Evolutionary conservation across 2,329 filamentous ascomycete genomes (phyloP).

Genomic region (Magnaporthales sp.): DNA sequence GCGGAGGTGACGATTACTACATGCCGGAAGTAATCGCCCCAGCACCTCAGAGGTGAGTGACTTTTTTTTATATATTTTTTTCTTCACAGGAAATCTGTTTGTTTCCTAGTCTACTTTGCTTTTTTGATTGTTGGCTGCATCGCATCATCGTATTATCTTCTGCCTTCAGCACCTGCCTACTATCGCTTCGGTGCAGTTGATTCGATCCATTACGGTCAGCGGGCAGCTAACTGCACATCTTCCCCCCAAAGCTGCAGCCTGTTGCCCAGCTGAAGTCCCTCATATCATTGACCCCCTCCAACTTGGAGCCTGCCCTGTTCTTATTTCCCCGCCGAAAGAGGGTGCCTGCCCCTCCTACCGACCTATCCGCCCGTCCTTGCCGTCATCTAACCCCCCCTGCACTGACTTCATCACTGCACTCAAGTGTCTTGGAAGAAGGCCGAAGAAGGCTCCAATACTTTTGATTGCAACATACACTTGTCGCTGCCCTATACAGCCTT

Average conservation of each 20-base stretch:
- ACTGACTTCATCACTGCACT: neutral
- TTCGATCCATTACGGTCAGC: neutral
- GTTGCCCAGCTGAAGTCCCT: neutral
- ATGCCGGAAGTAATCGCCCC: constrained; percentile 50
- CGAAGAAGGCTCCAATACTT: neutral
- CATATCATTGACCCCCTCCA: neutral
- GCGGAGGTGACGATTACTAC: constrained; percentile 47
- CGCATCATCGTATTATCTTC: neutral
- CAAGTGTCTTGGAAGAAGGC: neutral
- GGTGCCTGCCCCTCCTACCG: neutral
- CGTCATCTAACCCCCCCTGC: neutral
- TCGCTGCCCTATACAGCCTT: neutral
- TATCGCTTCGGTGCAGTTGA: neutral
- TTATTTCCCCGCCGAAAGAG: constrained; percentile 2
- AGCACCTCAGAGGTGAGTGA: constrained; percentile 42
- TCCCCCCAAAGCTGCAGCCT: neutral
- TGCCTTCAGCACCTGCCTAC: neutral
- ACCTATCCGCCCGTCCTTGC: neutral
- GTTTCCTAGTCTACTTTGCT: neutral
- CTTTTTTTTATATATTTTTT: neutral
- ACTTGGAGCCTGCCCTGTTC: neutral
- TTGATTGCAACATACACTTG: neutral
- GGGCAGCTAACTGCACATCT: neutral
- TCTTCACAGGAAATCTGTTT: neutral
- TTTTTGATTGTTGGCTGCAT: neutral